Evolutionary conservation across 805 yeast genomes (phyloP).

Genomic region (Phaffomyces thermotolerans): DNA sequence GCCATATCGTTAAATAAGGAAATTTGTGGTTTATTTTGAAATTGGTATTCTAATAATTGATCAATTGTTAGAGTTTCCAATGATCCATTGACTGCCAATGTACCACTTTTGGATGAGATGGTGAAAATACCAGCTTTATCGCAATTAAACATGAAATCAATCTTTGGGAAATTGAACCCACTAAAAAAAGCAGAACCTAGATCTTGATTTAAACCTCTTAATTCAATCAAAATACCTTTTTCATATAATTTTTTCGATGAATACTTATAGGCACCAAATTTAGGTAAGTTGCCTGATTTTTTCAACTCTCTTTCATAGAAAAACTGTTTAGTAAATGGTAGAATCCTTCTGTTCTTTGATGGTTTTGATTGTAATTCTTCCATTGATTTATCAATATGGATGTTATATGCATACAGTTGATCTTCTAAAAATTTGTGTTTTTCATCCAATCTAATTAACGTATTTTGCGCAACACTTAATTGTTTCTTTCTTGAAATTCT

Average conservation of each 20-base stretch:
- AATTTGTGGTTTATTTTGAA: constrained; percentile 50
- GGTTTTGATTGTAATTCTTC: constrained; percentile 38
- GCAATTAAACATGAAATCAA: constrained; percentile 69
- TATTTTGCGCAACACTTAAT: constrained; percentile 35
- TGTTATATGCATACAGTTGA: constrained; percentile 36
- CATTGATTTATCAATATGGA: constrained; percentile 45
- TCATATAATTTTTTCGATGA: constrained; percentile 70
- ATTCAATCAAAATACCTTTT: constrained; percentile 54
- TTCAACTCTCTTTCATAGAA: constrained; percentile 67
- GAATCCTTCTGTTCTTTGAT: constrained; percentile 26
- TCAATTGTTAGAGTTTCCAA: constrained; percentile 56
- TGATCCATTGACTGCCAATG: constrained; percentile 54
- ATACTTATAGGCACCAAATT: constrained; percentile 73
- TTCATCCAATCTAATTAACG: constrained; percentile 37
- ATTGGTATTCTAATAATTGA: constrained; percentile 65
- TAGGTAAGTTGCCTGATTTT: constrained; percentile 58
- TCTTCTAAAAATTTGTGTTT: constrained; percentile 37
- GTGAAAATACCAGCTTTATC: constrained; percentile 65
- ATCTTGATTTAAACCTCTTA: constrained; percentile 44
- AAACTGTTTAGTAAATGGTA: constrained; percentile 65
- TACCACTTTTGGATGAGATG: constrained; percentile 68
- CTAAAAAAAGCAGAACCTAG: constrained; percentile 28
- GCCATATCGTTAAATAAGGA: constrained; percentile 62
- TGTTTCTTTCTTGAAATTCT: constrained; percentile 41
- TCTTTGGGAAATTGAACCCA: constrained; percentile 51